Evolutionary conservation across 1,284 basidiomycete genomes (phyloP).

Genomic region (Microbotryum lychnidis-dioicae): DNA sequence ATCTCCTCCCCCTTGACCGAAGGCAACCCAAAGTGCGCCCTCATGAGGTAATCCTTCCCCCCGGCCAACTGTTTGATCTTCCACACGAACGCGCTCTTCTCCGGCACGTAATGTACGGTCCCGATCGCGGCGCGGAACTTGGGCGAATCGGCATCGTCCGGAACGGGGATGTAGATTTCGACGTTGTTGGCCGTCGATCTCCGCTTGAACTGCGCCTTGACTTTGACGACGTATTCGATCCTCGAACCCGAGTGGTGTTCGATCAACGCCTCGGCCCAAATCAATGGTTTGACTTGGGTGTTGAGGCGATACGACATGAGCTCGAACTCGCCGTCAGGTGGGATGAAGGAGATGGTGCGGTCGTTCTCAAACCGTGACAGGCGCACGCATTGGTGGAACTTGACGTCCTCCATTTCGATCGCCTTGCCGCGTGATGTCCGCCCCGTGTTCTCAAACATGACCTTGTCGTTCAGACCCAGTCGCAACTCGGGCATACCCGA

Average conservation of each 20-base stretch:
- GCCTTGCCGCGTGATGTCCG: constrained; percentile 91
- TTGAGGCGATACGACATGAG: constrained; percentile 94
- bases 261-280: constrained; percentile 96
- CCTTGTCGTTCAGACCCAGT: constrained; percentile 95
- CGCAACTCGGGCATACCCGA: constrained; percentile 97
- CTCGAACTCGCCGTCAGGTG: constrained; percentile 97
- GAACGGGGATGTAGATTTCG: constrained; percentile 94
- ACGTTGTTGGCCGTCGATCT: constrained; percentile 96
- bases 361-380: constrained; percentile 98
- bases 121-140: constrained; percentile 90
- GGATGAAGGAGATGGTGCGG: constrained; percentile 97
- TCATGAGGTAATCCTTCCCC: constrained; percentile 87
- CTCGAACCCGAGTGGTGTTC: constrained; percentile 88
- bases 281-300: constrained; percentile 91
- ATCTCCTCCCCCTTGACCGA: constrained; percentile 76
- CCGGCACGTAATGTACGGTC: constrained; percentile 85
- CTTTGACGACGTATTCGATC: constrained; percentile 97
- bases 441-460: constrained; percentile 98
- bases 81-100: constrained; percentile 95
- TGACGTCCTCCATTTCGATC: constrained; percentile 99
- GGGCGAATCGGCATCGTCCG: constrained; percentile 95
- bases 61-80: constrained; percentile 94
- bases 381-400: constrained; percentile 99
- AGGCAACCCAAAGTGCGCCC: constrained; percentile 89
- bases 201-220: constrained; percentile 95